Evolutionary conservation across 1,284 basidiomycete genomes (phyloP).

Genomic region (Leccinum griseonigrum): DNA sequence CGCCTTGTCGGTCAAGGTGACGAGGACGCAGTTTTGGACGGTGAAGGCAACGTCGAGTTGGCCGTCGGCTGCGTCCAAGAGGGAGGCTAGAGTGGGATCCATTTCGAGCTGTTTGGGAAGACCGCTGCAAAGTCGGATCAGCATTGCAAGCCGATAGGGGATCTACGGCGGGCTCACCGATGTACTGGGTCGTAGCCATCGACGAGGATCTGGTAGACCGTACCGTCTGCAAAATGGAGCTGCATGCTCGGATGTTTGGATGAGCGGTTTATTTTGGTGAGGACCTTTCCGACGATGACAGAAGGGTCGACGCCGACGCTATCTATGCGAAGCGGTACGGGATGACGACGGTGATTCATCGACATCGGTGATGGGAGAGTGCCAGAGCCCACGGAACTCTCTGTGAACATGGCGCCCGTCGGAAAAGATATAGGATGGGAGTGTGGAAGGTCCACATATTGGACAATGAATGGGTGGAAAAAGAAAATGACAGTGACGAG

Average conservation of each 20-base stretch:
- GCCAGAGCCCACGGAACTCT: slow-evolving; percentile 12
- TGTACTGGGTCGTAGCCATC: slow-evolving; percentile 59
- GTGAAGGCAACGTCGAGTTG: slow-evolving; percentile 39
- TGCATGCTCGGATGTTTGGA: slow-evolving; percentile 54
- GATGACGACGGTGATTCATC: slow-evolving; percentile 30
- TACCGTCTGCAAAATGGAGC: slow-evolving; percentile 53
- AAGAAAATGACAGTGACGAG: slow-evolving; percentile 52
- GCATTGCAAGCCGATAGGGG: background rate
- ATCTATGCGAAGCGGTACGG: slow-evolving; percentile 34
- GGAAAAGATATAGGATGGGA: slow-evolving; percentile 5
- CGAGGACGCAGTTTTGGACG: slow-evolving; percentile 51
- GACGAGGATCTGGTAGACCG: slow-evolving; percentile 54
- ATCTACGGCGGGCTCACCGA: slow-evolving; percentile 26
- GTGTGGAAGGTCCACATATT: slow-evolving; percentile 10
- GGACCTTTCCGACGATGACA: slow-evolving; percentile 49
- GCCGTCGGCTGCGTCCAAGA: slow-evolving; percentile 41
- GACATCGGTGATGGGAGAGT: slow-evolving; percentile 24
- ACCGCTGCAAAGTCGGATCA: slow-evolving; percentile 30
- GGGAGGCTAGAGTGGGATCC: slow-evolving; percentile 42
- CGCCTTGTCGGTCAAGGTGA: slow-evolving; percentile 57
- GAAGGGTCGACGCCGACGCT: slow-evolving; percentile 47
- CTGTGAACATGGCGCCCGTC: slow-evolving; percentile 7
- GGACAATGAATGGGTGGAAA: slow-evolving; percentile 20
- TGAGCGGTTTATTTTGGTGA: slow-evolving; percentile 49
- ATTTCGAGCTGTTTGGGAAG: slow-evolving; percentile 59